Evolutionary conservation across 2,329 filamentous ascomycete genomes (phyloP), one percentile per base, ranked within the genome.

Genomic region (Albifimbria verrucaria): DNA sequence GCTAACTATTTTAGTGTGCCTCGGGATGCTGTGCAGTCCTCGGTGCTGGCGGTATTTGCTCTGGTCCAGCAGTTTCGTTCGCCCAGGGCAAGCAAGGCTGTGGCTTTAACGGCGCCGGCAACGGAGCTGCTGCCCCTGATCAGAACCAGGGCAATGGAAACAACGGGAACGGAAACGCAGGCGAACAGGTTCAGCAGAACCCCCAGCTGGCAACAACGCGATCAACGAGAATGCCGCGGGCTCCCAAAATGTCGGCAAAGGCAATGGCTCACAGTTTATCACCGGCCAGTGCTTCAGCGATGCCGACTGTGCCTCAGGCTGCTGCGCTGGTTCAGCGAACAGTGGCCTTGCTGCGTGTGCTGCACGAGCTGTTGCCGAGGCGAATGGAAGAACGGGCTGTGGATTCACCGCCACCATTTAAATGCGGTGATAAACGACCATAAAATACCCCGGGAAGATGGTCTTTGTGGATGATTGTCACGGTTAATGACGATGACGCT

Each of bases 31-130:
- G 67, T 36, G 66, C 65, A 18, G 57, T 50, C 10, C 55, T 59
- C 9, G 52, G 49, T 6, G 55, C 54, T 11, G 57, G 55, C 20
- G 65, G 62, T 28, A 61, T 68, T 42, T 65, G 68, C 63, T 66
- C 66, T 10, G 66, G 55, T 10, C 55, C 52, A 44, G 60, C 54
- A 2, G 65, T 61, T 2, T 58, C 59, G 45, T 62, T 63, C 45
- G 57, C 62, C 46, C 58, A 62, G 20, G 67, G 66, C 52, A 70
- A 70, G 60, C 60, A 60, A 20, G 68, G 68, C 11, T 71, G 68
- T 39, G 65, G 63, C 11, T 70, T 70, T 46, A 50, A 23, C 22
- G 52, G 43, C 25, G 23, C 46, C 4, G 52, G 50, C 12, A 39
- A 39, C 32, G 32, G 12, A 25, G 24, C 15, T 20, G 15, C 9